Evolutionary conservation across 2,329 filamentous ascomycete species (phyloP).

Genomic region (Chaetomiaceae sp.): DNA sequence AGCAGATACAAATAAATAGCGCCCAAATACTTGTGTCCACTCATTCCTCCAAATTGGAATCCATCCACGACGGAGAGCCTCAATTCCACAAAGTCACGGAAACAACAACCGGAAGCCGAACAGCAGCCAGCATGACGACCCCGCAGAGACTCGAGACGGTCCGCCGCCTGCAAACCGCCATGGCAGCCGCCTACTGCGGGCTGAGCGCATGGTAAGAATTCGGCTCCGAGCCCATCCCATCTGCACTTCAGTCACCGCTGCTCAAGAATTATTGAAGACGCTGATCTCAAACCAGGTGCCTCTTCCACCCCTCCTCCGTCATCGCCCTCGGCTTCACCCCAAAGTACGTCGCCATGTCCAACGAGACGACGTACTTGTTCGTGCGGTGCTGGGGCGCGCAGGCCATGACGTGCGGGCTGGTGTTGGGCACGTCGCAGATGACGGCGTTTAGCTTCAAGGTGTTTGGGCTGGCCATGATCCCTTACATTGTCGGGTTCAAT

Average conservation of each 20-base stretch:
- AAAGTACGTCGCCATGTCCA: conserved; percentile 15
- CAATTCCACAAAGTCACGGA: background rate
- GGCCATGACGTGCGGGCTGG: conserved; percentile 23
- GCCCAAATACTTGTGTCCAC: background rate
- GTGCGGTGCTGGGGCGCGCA: conserved; percentile 23
- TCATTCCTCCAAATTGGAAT: background rate
- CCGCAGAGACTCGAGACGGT: conserved; percentile 22
- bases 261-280: background rate
- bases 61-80: conserved; percentile 19
- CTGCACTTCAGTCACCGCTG: too few relatives aligned
- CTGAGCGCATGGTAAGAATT: conserved; percentile 20
- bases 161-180: conserved; percentile 20
- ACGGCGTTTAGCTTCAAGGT: conserved; percentile 21
- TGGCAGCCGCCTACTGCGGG: conserved; percentile 18
- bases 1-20: background rate
- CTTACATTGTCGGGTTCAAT: conserved; percentile 19
- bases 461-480: conserved; percentile 23
- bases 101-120: background rate
- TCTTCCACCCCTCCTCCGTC: conserved; percentile 21
- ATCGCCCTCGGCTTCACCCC: conserved; percentile 21
- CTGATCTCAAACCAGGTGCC: conserved; percentile 12
- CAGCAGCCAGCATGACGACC: conserved; percentile 8
- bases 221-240: too few relatives aligned
- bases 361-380: conserved; percentile 18
- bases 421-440: conserved; percentile 22